Conservation (phyloP, 1,284 basidiomycete species). For the Ceratobasidium sp. region DNA sequence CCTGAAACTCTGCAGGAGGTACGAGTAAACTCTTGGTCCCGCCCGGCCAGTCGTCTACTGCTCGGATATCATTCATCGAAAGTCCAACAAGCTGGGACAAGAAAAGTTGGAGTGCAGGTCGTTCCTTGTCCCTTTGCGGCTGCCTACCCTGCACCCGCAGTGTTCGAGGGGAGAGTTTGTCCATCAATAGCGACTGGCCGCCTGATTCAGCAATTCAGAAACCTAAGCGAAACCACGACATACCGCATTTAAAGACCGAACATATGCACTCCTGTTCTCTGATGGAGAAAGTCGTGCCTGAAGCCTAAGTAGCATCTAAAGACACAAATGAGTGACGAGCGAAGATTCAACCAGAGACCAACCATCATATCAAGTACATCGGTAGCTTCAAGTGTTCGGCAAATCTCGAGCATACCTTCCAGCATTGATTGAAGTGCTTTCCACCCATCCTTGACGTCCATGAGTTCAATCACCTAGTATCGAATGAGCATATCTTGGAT, state of each 20-base stretch:
- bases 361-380: conserved; percentile 34
- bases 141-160: conserved; percentile 43
- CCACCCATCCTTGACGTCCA: conserved; percentile 39
- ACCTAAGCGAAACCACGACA: background rate
- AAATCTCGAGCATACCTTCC: conserved; percentile 34
- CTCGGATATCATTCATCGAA: conserved; percentile 4
- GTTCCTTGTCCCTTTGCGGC: conserved; percentile 61
- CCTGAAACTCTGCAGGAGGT: conserved; percentile 8
- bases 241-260: conserved; percentile 30
- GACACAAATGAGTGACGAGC: background rate
- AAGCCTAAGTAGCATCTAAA: conserved; percentile 27
- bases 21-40: background rate
- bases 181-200: conserved; percentile 1
- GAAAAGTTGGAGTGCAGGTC: conserved; percentile 34
- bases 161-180: background rate
- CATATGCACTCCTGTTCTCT: conserved; percentile 27
- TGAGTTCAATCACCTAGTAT: conserved; percentile 36
- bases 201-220: background rate
- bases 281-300: conserved; percentile 9
- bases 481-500: background rate
- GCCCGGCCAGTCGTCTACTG: conserved; percentile 4
- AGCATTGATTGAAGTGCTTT: conserved; percentile 35
- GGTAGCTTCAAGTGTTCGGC: conserved; percentile 12
- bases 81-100: conserved; percentile 23
- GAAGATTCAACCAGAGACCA: background rate